Evolutionary conservation across 2,329 filamentous ascomycete genomes (phyloP).

Genomic region (Penicillium sp.): DNA sequence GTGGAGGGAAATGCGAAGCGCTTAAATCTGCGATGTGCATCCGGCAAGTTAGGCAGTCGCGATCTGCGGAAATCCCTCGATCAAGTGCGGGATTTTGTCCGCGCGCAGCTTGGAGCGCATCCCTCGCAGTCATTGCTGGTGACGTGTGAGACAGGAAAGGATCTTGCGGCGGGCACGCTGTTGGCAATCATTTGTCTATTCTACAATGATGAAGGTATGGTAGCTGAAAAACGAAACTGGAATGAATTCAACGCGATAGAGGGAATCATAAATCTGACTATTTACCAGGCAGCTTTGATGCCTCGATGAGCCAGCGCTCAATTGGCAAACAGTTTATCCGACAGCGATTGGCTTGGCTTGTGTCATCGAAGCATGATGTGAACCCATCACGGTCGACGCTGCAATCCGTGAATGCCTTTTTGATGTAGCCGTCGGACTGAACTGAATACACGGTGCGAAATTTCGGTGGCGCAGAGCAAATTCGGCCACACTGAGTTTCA

Average conservation of each 20-base stretch:
- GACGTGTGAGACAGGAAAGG: conserved; percentile 69
- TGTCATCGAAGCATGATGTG: conserved; percentile 67
- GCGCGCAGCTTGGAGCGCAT: conserved; percentile 28
- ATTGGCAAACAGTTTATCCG: conserved; percentile 74
- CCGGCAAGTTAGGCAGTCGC: conserved; percentile 73
- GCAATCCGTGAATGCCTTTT: conserved; percentile 84
- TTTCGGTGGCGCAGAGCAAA: conserved; percentile 6
- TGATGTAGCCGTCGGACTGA: conserved; percentile 56
- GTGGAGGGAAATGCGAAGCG: conserved; percentile 36
- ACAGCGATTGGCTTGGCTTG: conserved; percentile 72
- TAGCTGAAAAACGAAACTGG: conserved; percentile 8
- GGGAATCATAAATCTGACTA: conserved; percentile 15
- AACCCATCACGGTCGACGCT: conserved; percentile 81
- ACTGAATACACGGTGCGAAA: conserved; percentile 13
- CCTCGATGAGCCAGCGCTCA: conserved; percentile 20
- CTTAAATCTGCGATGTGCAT: conserved; percentile 59
- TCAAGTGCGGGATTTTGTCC: conserved; percentile 55
- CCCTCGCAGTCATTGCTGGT: conserved; percentile 47
- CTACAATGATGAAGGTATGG: conserved; percentile 58
- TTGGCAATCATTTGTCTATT: conserved; percentile 71
- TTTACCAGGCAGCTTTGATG: conserved; percentile 29
- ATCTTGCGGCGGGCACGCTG: conserved; percentile 71
- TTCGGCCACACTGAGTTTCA: conserved; percentile 1
- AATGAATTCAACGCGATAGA: conserved; percentile 14
- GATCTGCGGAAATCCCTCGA: conserved; percentile 67